phyloP scores from a whole-genome alignment of 2,329 filamentous ascomycete species.

The Ophiocordyceps camponoti-leonardi region DNA sequence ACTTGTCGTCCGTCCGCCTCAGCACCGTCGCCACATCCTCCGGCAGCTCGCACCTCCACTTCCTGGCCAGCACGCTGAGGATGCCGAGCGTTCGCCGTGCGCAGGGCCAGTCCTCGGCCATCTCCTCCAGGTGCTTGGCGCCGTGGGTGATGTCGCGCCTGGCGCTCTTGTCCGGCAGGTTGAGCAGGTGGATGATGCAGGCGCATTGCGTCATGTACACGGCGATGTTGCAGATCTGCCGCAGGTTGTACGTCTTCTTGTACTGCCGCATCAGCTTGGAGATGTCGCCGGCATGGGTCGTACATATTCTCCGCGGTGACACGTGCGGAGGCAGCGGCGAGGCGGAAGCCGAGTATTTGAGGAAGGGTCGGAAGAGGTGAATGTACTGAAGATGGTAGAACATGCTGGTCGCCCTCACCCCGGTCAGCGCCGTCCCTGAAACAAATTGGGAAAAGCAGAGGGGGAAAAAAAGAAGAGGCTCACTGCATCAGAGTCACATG shows the following conservation, averaged over 20 bases:
- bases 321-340: slow-evolving; percentile 77
- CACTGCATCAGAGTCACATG: slow-evolving; percentile 72
- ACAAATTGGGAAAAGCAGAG: background rate
- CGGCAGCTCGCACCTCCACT: slow-evolving; percentile 78
- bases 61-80: slow-evolving; percentile 66
- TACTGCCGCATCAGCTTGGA: slow-evolving; percentile 91
- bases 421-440: background rate
- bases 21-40: slow-evolving; percentile 65
- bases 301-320: slow-evolving; percentile 80
- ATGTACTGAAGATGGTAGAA: slow-evolving; percentile 94
- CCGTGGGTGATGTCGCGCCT: slow-evolving; percentile 80
- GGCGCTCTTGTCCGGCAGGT: slow-evolving; percentile 82
- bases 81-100: slow-evolving; percentile 74
- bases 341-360: slow-evolving; percentile 69
- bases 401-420: slow-evolving; percentile 44
- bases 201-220: slow-evolving; percentile 93
- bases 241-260: slow-evolving; percentile 76
- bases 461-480: slow-evolving; percentile 20
- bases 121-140: slow-evolving; percentile 83
- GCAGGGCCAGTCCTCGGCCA: slow-evolving; percentile 87
- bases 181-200: slow-evolving; percentile 86
- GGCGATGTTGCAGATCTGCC: slow-evolving; percentile 90
- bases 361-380: slow-evolving; percentile 84
- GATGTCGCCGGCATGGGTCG: slow-evolving; percentile 73
- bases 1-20: slow-evolving; percentile 63